Base-by-base conservation (phyloP, 164 flowering plant genomes). In the Piper longum region DNA sequence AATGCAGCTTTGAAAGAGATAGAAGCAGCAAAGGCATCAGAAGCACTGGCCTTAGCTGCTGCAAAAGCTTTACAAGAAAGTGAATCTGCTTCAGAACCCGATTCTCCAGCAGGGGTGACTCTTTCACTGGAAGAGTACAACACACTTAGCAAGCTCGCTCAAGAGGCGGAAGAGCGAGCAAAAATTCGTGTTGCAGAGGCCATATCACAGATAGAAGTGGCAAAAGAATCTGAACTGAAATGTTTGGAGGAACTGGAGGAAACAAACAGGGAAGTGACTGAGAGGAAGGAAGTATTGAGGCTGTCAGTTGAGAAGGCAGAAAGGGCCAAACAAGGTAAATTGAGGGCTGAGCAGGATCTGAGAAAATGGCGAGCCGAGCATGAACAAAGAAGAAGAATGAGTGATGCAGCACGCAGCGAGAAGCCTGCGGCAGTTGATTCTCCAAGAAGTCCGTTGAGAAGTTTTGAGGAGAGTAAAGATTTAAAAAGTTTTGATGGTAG, bases 301-400 rank as follows among this genome's bases (percentile, higher is more conserved):
- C 45, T 62, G 62, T 95, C 96, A 41, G 36, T 67, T 76, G 82
- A 83, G 63, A 90, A 81, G 74, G 88, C 96, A 39, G 91, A 83
- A 74, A 78, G 75, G 71, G 97, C 97, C 17, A 77, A 81, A 73
- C 83, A 82, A 77, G 97, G 97, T 44, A 88, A 93, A 68, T 61
- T 90, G 73, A 86, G 89, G 3, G 81, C 83, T 4, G 99, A 93
- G 66, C 96, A 93, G 63, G 91, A 93, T 70, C 58, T 93, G 72
- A 84, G 99, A 65, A 85, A 78, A 63, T 88, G 99, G 99, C 80
- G 99, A 74, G 78, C 92, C 9, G 89, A 88, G 64, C 85, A 83
- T 40, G 96, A 87, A 73, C 89, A 81, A 65, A 69, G 75, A 43
- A 70, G 96, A 48, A 90, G 81, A 82, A 80, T 84, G 26, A 69